A percentile compares a stretch with the other conserved stretches of the same genome.
These are phyloP conservation scores for Aspergillus fumigatus DNA, from an alignment of 2,329 filamentous ascomycete genomes.

Conservation along the genomic window DNA sequence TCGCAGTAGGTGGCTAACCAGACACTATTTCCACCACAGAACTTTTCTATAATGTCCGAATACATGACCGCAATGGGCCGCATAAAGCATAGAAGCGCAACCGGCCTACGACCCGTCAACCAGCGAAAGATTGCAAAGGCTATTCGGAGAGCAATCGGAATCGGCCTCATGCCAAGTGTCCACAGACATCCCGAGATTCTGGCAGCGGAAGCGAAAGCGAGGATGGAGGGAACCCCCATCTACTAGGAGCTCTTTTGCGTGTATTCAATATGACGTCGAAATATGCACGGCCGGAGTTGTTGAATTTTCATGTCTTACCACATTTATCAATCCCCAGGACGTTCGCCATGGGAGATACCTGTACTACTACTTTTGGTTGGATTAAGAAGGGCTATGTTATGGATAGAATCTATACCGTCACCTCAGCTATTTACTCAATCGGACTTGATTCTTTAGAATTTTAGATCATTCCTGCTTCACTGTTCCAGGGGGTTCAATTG, in stretches of 20 bases:
- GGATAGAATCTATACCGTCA: background rate
- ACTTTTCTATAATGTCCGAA: slow-evolving; percentile 86
- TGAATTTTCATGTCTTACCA: background rate
- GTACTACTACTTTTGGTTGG: background rate
- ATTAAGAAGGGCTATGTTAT: background rate
- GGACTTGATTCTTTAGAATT: background rate
- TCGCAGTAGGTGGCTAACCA: slow-evolving; percentile 6
- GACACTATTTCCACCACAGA: slow-evolving; percentile 50
- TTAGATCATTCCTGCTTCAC: background rate
- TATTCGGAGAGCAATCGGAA: slow-evolving; percentile 78
- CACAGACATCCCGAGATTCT: slow-evolving; percentile 84
- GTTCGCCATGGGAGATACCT: background rate
- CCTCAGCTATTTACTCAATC: background rate
- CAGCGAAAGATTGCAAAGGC: slow-evolving; percentile 93
- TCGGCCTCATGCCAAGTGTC: slow-evolving; percentile 88
- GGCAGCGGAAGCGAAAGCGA: slow-evolving; percentile 32
- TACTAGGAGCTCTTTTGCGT: slow-evolving; percentile 6
- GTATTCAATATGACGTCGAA: background rate
- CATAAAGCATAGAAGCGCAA: slow-evolving; percentile 71
- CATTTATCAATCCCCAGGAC: background rate
- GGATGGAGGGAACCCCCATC: slow-evolving; percentile 20
- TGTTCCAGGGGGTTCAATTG: background rate
- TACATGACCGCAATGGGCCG: slow-evolving; percentile 80
- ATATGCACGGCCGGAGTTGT: background rate
- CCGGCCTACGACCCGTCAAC: slow-evolving; percentile 80